Evolutionary conservation across 345 rosid species (phyloP).

Genomic region (Brassica napus): Da-Ae NC_063444.1:51397501-51398000

Average conservation of each 20-base stretch:
- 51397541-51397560: slow-evolving; percentile 37
- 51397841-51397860: slow-evolving; percentile 7
- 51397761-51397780: slow-evolving; percentile 77
- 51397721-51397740: slow-evolving; percentile 79
- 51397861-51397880: neutral
- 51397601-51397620: slow-evolving; percentile 83
- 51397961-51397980: neutral
- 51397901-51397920: neutral
- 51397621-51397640: slow-evolving; percentile 80
- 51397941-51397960: neutral
- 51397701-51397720: slow-evolving; percentile 79
- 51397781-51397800: slow-evolving; percentile 48
- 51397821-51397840: neutral
- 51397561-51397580: slow-evolving; percentile 44
- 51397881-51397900: neutral
- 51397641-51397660: slow-evolving; percentile 71
- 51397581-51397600: slow-evolving; percentile 78
- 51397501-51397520: slow-evolving; percentile 3
- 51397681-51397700: slow-evolving; percentile 63
- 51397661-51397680: slow-evolving; percentile 59
- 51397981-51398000: neutral
- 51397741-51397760: slow-evolving; percentile 91
- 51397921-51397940: neutral
- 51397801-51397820: neutral
- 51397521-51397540: slow-evolving; percentile 18